Percentiles rank a stretch among this genome's conserved stretches.
These are phyloP conservation scores for Cyclostephanos invisitatus DNA, from an alignment of 108 stramenopile genomes.

Conservation along the genomic window DNA sequence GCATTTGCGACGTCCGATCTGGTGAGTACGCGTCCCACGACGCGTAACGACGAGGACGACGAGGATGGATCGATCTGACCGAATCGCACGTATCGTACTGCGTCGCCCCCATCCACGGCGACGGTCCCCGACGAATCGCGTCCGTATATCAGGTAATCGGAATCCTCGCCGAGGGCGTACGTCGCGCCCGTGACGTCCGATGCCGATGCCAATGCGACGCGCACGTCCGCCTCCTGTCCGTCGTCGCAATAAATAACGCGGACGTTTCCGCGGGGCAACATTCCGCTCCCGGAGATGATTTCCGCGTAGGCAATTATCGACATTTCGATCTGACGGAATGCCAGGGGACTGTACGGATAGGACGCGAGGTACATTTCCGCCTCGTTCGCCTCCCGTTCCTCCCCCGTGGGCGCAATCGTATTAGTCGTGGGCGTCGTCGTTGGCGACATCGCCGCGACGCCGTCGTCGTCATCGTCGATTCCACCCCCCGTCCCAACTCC, in stretches of 20 bases:
- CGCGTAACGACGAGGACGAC: neutral
- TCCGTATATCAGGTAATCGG: slow-evolving; percentile 68
- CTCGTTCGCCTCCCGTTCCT: neutral
- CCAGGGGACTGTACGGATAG: slow-evolving; percentile 54
- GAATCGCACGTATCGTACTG: slow-evolving; percentile 58
- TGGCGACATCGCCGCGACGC: neutral
- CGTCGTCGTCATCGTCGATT: slow-evolving; percentile 13
- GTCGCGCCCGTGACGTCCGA: slow-evolving; percentile 26
- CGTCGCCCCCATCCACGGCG: neutral
- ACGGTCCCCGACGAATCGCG: neutral
- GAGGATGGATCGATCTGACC: slow-evolving; percentile 19
- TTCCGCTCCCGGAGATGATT: neutral
- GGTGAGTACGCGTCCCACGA: slow-evolving; percentile 15
- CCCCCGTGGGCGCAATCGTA: no score
- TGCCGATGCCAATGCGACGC: slow-evolving; percentile 53
- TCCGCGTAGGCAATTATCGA: slow-evolving; percentile 22
- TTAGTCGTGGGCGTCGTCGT: no score
- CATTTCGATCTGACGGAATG: slow-evolving; percentile 26
- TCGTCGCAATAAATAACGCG: slow-evolving; percentile 44
- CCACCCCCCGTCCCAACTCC: no score
- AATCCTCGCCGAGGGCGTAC: slow-evolving; percentile 60
- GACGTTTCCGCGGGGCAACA: slow-evolving; percentile 22
- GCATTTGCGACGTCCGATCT: slow-evolving; percentile 35
- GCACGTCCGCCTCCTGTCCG: slow-evolving; percentile 63
- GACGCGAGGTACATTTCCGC: slow-evolving; percentile 39